These are phyloP conservation scores for Vaccinium myrtillus DNA, from an alignment of 148 eudicot genomes.

Conservation along the genomic window DNA sequence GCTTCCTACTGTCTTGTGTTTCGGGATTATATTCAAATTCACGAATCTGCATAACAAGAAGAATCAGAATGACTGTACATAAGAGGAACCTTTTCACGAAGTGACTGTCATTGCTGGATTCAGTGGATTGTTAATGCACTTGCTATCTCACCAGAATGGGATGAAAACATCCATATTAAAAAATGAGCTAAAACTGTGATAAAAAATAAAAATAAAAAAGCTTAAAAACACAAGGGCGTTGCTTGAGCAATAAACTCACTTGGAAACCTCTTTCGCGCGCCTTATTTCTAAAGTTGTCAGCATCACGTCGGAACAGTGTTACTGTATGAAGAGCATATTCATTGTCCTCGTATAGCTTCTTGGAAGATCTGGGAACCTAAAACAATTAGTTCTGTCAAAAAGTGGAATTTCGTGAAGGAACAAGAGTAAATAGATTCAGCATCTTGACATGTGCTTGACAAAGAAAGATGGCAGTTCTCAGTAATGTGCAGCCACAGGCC, in stretches of 20 bases:
- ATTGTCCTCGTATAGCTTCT: constrained; percentile 85
- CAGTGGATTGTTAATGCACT: constrained; percentile 11
- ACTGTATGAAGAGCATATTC: constrained; percentile 92
- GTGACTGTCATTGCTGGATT: neutral
- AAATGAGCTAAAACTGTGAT: neutral
- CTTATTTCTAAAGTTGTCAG: constrained; percentile 80
- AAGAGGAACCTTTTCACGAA: constrained; percentile 4
- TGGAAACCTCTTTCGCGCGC: constrained; percentile 95
- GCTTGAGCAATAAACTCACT: constrained; percentile 39
- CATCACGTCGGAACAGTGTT: constrained; percentile 77
- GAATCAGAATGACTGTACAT: neutral
- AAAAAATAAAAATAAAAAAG: neutral
- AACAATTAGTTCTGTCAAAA: constrained; percentile 33
- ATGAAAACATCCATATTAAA: neutral
- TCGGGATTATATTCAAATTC: constrained; percentile 80
- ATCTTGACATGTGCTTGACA: neutral
- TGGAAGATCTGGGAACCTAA: constrained; percentile 97
- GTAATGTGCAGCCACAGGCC: neutral
- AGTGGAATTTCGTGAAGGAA: constrained; percentile 14
- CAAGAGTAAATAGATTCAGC: neutral
- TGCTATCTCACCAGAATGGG: neutral
- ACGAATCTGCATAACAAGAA: constrained; percentile 59
- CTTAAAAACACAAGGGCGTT: neutral
- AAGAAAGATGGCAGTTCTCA: constrained; percentile 6
- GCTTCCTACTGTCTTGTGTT: constrained; percentile 80